A percentile compares a stretch with the other conserved stretches of the same genome.
These are phyloP conservation scores for Psilocybe tampanensis DNA, from an alignment of 768 basidiomycete genomes.

Conservation along the genomic window DNA sequence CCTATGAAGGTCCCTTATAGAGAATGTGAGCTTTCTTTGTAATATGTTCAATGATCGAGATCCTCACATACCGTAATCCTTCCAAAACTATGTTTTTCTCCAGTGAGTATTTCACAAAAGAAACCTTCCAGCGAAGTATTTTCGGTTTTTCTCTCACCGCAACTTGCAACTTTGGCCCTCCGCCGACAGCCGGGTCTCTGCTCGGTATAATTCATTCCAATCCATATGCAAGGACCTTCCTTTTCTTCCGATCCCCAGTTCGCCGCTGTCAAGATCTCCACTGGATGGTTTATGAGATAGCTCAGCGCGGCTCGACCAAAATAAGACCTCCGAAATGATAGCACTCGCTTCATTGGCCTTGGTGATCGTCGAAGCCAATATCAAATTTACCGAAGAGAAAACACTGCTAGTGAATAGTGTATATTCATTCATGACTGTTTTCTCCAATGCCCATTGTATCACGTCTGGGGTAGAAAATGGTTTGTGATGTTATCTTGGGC, in stretches of 20 bases:
- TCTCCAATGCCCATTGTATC: not conserved
- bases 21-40: not conserved
- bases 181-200: not conserved
- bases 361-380: not conserved
- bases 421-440: not conserved
- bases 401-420: not conserved
- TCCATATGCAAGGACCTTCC: not conserved
- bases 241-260: constrained; percentile 11
- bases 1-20: too few species aligned
- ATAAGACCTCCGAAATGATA: not conserved
- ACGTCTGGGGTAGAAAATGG: not conserved
- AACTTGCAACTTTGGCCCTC: not conserved
- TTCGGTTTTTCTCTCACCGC: not conserved
- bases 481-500: not conserved
- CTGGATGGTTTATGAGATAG: not conserved
- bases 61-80: not conserved
- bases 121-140: not conserved
- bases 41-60: not conserved
- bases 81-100: not conserved
- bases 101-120: not conserved
- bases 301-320: not conserved
- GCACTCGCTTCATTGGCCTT: not conserved
- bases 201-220: not conserved
- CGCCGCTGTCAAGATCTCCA: constrained; percentile 12
- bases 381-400: not conserved